Base-by-base conservation (phyloP, 2,329 filamentous ascomycete genomes). In the Atkinsonella hypoxylon region DNA sequence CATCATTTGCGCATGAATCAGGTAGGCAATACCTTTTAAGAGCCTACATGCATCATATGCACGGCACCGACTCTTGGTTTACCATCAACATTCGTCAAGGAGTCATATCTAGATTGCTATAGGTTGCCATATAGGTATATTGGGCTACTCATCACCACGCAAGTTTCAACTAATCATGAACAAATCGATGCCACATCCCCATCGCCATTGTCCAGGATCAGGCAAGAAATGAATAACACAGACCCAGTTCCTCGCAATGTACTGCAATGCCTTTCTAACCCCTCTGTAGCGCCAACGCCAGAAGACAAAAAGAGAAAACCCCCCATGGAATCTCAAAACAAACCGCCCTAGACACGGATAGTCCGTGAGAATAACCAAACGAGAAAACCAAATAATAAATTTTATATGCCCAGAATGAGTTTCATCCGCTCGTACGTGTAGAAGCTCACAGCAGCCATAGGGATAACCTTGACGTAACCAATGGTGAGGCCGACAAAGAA, bases 401-500 rank as follows among this genome's bases (percentile, higher is more conserved):
- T 26, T 59, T 62, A 87, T 61, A 89, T 87, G 41, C 81, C 82
- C 56, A 89, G 69, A 56, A 74, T 69, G 43, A 70, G 75, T 71
- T 84, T 84, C 58, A 76, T 68, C 53, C 81, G 73, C 65, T 84
- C 81, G 59, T 84, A 84, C 15, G 79, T 80, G 61, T 79, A 84
- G 62, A 84, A 84, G 58, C 74, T 76, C 49, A 79, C 74, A 12
- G 93, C 93, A 30, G 72, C 81, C 87, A 98, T 85, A 3, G 93
- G 93, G 55, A 96, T 76, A 48, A 97, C 81, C 72, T 98, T 98
- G 62, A 89, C 79, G 67, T 97, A 98, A 8, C 93, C 93, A 67
- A 98, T 96, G 1, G 86, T 88, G 64, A 98, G 70, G 0, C 93
- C 93, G 11, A 97, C 84, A 67, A 89, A 98, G 71, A 95, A 97